Conservation (phyloP, 2,329 filamentous ascomycete species). For the Fusarium sp. region DNA sequence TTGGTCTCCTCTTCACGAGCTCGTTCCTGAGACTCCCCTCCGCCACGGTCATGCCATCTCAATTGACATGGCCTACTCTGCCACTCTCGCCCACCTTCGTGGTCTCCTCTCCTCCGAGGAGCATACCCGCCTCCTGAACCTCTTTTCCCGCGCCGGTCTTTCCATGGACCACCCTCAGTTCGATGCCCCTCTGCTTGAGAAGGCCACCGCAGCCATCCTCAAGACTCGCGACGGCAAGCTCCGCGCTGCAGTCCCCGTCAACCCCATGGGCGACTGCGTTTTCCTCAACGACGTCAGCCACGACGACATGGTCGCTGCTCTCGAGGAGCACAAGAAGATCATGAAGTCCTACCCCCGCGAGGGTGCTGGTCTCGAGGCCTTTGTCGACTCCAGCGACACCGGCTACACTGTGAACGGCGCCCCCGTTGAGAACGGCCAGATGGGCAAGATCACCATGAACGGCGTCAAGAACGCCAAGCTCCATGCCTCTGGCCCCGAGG, state of each 20-base stretch:
- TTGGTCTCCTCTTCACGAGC: conserved; percentile 80
- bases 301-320: conserved; percentile 72
- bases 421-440: conserved; percentile 37
- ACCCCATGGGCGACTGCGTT: conserved; percentile 73
- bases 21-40: conserved; percentile 75
- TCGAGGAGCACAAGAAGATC: conserved; percentile 73
- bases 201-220: conserved; percentile 76
- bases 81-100: conserved; percentile 74
- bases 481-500: conserved; percentile 38
- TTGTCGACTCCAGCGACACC: conserved; percentile 77
- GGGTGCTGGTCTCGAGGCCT: conserved; percentile 76
- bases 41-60: conserved; percentile 81
- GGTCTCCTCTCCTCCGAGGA: conserved; percentile 71
- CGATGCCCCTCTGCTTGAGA: conserved; percentile 73
- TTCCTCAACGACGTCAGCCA: conserved; percentile 77
- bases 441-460: conserved; percentile 16
- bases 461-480: conserved; percentile 27
- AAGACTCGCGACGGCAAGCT: conserved; percentile 78
- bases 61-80: conserved; percentile 82
- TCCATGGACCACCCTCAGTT: conserved; percentile 80
- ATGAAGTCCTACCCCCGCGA: conserved; percentile 73
- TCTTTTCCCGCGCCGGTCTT: conserved; percentile 78
- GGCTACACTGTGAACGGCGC: conserved; percentile 63
- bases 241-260: conserved; percentile 74
- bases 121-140: conserved; percentile 71